Conservation (phyloP, 768 basidiomycete genomes). For the Mycena floridula region DNA sequence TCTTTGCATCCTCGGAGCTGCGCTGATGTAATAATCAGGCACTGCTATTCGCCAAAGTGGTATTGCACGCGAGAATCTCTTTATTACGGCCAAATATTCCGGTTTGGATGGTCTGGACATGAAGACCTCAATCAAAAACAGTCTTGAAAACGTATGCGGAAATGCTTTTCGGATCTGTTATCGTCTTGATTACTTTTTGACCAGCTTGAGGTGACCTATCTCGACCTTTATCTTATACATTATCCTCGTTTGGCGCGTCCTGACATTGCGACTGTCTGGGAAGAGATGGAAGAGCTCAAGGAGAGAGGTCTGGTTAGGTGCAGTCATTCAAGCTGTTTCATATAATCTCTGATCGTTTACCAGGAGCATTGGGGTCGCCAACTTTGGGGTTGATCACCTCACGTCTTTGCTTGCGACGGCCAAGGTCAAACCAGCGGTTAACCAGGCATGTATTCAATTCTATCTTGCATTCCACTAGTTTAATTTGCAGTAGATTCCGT, state of each 20-base stretch:
- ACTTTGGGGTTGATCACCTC: constrained; percentile 54
- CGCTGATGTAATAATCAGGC: too few species aligned
- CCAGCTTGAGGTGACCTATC: constrained; percentile 61
- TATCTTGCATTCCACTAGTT: neutral
- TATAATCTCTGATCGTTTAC: neutral
- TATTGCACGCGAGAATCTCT: constrained; percentile 47
- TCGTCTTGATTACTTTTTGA: too few species aligned
- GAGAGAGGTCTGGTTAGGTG: constrained; percentile 54
- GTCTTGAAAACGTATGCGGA: constrained; percentile 44
- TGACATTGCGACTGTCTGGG: constrained; percentile 60
- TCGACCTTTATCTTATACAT: constrained; percentile 73
- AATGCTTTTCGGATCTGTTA: neutral
- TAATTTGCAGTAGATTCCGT: constrained; percentile 39
- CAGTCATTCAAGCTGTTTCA: constrained; percentile 6
- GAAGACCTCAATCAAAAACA: constrained; percentile 48
- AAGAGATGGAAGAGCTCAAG: constrained; percentile 53
- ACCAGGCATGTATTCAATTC: constrained; percentile 43
- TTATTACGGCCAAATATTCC: constrained; percentile 64
- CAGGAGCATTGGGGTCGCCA: constrained; percentile 74
- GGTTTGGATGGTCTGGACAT: constrained; percentile 45
- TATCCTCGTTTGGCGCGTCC: constrained; percentile 47
- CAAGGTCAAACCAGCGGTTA: constrained; percentile 58
- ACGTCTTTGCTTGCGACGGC: constrained; percentile 48
- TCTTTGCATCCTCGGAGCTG: constrained; percentile 32
- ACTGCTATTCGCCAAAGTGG: constrained; percentile 49